Evolutionary conservation across 2,329 filamentous ascomycete genomes (phyloP).

Genomic region (Phoma sp.): DNA sequence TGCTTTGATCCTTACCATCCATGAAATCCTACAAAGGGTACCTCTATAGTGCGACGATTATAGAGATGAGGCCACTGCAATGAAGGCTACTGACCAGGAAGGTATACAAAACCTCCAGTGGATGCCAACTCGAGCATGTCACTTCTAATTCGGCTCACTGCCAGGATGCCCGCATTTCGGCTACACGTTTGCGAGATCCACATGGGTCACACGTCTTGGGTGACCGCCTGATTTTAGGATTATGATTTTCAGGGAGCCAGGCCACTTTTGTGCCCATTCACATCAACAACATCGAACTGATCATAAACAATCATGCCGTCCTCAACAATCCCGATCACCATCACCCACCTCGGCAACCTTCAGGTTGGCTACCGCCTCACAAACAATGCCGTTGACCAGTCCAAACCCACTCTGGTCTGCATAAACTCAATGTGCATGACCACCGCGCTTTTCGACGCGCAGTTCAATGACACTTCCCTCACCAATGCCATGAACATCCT

Average conservation of each 20-base stretch:
- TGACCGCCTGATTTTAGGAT: constrained; percentile 1
- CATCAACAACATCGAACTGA: too few relatives aligned
- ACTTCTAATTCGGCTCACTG: not conserved
- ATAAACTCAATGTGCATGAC: constrained; percentile 27
- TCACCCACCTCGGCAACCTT: constrained; percentile 19
- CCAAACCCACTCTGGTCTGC: constrained; percentile 17
- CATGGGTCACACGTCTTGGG: constrained; percentile 7
- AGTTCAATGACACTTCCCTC: constrained; percentile 48
- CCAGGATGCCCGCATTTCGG: constrained; percentile 14
- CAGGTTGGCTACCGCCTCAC: constrained; percentile 20
- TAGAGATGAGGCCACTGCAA: too few relatives aligned
- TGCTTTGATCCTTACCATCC: too few relatives aligned
- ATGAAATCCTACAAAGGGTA: too few relatives aligned
- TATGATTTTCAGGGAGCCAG: not conserved
- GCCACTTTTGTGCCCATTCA: too few relatives aligned
- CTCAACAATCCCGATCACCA: constrained; percentile 8
- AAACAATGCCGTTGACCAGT: constrained; percentile 12
- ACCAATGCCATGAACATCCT: constrained; percentile 55
- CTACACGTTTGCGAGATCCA: constrained; percentile 13
- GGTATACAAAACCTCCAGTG: too few relatives aligned
- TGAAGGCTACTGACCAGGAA: too few relatives aligned
- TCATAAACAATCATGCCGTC: constrained; percentile 7
- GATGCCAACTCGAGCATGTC: too few relatives aligned
- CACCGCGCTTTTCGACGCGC: constrained; percentile 25
- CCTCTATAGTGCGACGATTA: too few relatives aligned